Evolutionary conservation across 768 basidiomycete genomes (phyloP), one percentile per base, ranked within the genome.

Genomic region (Podaxis sp.): DNA sequence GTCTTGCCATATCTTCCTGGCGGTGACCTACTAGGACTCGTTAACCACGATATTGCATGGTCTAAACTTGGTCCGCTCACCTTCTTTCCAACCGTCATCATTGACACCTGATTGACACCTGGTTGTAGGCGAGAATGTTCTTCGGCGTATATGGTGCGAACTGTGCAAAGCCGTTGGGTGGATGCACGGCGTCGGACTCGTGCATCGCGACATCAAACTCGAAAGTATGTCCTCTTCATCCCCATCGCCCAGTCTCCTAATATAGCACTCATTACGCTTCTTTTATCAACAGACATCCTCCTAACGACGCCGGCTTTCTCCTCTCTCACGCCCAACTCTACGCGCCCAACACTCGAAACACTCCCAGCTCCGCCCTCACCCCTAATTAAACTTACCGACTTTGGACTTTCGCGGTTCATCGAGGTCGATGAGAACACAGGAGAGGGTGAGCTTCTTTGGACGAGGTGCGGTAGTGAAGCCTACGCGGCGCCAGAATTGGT

Each of bases 131-230:
- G 82, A 86, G 65, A 73, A 73, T 5, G 79, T 89, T 16, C 73
- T 93, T 3, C 73, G 83, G 48, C 73, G 91, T 27, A 86, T 95
- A 50, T 93, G 88, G 79, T 77, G 78, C 36, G 94, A 95, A 72
- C 77, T 96, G 3, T 85, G 82, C 61, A 80, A 82, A 37, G 93
- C 88, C 5, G 88, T 95, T 0, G 86, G 84, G 4, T 96, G 92
- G 91, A 87, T 96, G 84, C 93, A 96, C 67, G 78, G 83, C 40
- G 89, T 90, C 13, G 87, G 87, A 1, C 79, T 95, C 42, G 93
- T 96, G 1, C 94, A 96, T 72, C 82, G 94, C 3, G 94, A 95
- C 73, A 86, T 96, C 74, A 96, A 96, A 74, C 84, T 89, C n/a
- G 87, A 89, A 71, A 88, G 86, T 87, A 61, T 50, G 84, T 75